These are phyloP conservation scores for Dothiorella sarmentorum DNA, from an alignment of 2,329 filamentous ascomycete species.

Conservation along the genomic window DNA sequence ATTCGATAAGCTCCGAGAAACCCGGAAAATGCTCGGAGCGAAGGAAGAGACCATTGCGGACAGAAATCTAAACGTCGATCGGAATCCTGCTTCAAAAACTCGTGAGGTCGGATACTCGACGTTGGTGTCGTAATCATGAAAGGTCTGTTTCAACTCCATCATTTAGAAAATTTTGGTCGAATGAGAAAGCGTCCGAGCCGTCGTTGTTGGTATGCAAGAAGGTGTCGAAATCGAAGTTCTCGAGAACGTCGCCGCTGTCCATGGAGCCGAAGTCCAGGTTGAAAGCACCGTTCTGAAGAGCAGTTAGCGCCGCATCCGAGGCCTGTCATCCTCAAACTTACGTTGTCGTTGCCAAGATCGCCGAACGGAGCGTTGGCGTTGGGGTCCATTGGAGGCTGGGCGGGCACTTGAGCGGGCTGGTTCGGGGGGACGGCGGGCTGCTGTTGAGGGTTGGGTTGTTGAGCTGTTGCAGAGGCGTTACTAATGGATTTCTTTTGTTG, in stretches of 20 bases:
- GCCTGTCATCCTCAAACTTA: constrained; percentile 22
- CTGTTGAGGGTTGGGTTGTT: constrained; percentile 33
- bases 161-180: constrained; percentile 4
- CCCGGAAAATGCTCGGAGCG: background rate
- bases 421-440: constrained; percentile 27
- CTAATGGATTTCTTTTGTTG: constrained; percentile 37
- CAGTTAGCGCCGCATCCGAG: constrained; percentile 26
- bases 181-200: background rate
- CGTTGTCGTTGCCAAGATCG: constrained; percentile 34
- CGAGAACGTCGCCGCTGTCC: constrained; percentile 62
- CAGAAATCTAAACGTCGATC: constrained; percentile 11
- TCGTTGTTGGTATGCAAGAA: constrained; percentile 57
- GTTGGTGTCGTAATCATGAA: constrained; percentile 4
- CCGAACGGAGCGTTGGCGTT: constrained; percentile 38
- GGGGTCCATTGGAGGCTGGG: constrained; percentile 33
- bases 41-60: constrained; percentile 10
- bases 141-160: constrained; percentile 14
- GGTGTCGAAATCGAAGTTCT: constrained; percentile 65
- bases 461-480: constrained; percentile 31
- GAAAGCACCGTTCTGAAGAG: constrained; percentile 32
- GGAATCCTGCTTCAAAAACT: constrained; percentile 1
- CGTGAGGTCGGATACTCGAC: constrained; percentile 11
- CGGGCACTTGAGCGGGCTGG: constrained; percentile 15
- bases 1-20: background rate
- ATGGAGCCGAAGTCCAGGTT: constrained; percentile 41